Evolutionary conservation across 2,329 filamentous ascomycete genomes (phyloP).

Genomic region (Aureobasidium sp.): DNA sequence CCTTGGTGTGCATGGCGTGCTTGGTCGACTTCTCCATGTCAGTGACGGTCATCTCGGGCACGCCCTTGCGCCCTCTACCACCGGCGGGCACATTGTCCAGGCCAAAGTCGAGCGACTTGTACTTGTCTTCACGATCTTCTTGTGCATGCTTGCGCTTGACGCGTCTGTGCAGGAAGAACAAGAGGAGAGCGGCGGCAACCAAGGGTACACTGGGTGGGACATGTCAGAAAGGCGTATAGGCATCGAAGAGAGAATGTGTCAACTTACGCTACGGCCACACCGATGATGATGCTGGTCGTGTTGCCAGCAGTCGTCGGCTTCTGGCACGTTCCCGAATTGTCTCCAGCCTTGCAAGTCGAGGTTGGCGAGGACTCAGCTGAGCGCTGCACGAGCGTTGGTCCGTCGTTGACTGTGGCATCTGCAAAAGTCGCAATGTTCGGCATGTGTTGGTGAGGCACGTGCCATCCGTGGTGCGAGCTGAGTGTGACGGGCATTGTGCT

Average conservation of each 20-base stretch:
- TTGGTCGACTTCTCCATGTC: conserved; percentile 35
- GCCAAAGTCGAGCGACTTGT: conserved; percentile 89
- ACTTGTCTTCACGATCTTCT: conserved; percentile 80
- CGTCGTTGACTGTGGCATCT: background rate
- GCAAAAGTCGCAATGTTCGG: background rate
- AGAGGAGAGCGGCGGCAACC: conserved; percentile 53
- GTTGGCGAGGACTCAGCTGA: conserved; percentile 14
- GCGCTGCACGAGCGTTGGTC: conserved; percentile 7
- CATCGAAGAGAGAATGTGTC: background rate
- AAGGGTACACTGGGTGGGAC: conserved; percentile 60
- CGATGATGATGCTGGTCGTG: conserved; percentile 26
- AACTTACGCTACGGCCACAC: conserved; percentile 29
- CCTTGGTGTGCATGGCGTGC: conserved; percentile 30
- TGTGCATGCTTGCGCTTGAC: conserved; percentile 60
- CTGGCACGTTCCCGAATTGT: conserved; percentile 21
- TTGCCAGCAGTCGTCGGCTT: conserved; percentile 22
- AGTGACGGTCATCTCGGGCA: conserved; percentile 52
- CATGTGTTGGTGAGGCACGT: conserved; percentile 6
- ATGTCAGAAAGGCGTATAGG: background rate
- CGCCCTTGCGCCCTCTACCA: conserved; percentile 34
- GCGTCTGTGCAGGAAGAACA: conserved; percentile 72
- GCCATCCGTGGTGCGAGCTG: conserved; percentile 9
- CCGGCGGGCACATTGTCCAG: conserved; percentile 44
- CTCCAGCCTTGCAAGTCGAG: conserved; percentile 21
- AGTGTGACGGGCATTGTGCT: background rate